Base-by-base conservation (phyloP, 192 early-diverging fungal species). In the Obelidium mucronatum region DNA sequence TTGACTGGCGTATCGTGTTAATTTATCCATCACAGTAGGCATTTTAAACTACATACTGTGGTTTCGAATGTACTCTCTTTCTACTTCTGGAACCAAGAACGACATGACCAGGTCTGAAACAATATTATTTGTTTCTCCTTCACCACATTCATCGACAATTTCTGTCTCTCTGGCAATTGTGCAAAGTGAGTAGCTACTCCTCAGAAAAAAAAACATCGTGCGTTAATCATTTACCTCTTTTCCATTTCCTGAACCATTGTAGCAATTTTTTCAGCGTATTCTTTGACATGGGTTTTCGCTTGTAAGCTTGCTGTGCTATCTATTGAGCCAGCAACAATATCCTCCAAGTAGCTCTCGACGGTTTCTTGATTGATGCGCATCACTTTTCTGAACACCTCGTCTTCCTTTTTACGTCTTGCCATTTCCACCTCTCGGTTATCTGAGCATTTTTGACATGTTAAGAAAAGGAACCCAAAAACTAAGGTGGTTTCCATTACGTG, bases 41-140 rank as follows among this genome's bases (percentile, higher is more conserved):
- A 59, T 30, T 30, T 17, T 35, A 78, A 68, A 22, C 39, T 77
- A n/a, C 56, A 30, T 59, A 89, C 87, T 78, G 75, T 85, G 76
- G 33, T 73, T 70, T 17, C 83, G 76, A 19, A 90, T 67, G 17
- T 69, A 73, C 31, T 86, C 79, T 6, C 78, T 70, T 63, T 90
- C 86, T 6, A 88, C 86, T 55, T 89, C 84, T 4, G 88, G 89
- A 28, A 90, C 80, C 70, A 90, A 66, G 82, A 88, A 90, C 17
- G 85, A 82, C 8, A 79, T 68, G 39, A 90, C 84, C 15, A 90
- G 58, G 70, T 88, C 85, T 3, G 77, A 55, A 19, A 90, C 88
- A 26, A 73, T 79, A 34, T 37, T 82, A 13, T 39, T 40, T 11
- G 54, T 37, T 8, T 44, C 8, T 60, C 60, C 33, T 54, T 61